Base-by-base conservation (phyloP, 2,329 filamentous ascomycete genomes). In the Penicillium occitanis region DNA sequence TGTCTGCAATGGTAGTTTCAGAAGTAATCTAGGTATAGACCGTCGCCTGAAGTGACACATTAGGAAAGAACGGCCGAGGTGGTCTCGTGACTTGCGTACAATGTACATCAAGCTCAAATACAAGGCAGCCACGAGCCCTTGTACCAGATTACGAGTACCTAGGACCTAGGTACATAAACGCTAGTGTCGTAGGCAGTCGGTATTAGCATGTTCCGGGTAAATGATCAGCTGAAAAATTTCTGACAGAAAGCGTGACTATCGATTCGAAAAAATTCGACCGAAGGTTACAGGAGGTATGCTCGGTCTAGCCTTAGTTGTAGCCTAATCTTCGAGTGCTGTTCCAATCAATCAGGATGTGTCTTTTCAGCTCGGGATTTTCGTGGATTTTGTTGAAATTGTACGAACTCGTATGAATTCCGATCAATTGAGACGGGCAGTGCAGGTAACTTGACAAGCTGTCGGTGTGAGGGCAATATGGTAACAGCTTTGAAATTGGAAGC, bases 251-350 rank as follows among this genome's bases (percentile, higher is more conserved):
- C 53, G 33, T 57, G 53, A 57, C 53, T 57, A 57, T n/a, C 5
- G 19, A 19, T 19, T 19, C 19, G 19, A 19, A 19, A 19, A 19
- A 37, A 22, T 57, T 57, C n/a, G 30, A 57, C 53, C 53, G 53
- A 57, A 40, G 5, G 53, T 37, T 37, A 37, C 53, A 57, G 14
- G 33, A 33, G 50, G 14, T 28, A 14, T 53, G 14, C 14, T 33
- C 50, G 33, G 53, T 40, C 53, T 37, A 57, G 53, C 53, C 60
- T 30, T 5, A 2, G 42, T 50, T 61, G 58, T 50, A 61, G 58
- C 58, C 58, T 61, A 44, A 50, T 46, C 35, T 30, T n/a, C 35
- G 25, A 59, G 22, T 35, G 17, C 5, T 5, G 30, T 13, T 17
- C 33, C 53, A 57, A 57, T 37, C 51, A 57, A 22, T 57, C 51